A percentile compares a stretch with the other conserved stretches of the same genome.
Evolutionary conservation across 192 early-diverging fungal species (phyloP).

Genomic region (Linnemannia zychae): DNA sequence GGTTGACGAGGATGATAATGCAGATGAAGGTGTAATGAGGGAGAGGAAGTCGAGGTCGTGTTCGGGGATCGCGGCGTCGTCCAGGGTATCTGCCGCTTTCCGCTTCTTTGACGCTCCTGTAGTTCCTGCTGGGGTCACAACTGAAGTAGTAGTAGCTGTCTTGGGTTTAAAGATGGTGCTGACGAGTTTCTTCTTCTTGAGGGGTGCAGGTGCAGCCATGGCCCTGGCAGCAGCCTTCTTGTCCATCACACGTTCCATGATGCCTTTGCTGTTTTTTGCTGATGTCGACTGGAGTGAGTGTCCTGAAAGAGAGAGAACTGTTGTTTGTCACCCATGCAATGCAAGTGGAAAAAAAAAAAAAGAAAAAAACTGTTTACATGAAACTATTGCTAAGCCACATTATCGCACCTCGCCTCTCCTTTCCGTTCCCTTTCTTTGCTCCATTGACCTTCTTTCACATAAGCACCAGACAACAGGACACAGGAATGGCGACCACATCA

Average conservation of each 20-base stretch:
- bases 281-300: not conserved
- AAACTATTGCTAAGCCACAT: not conserved
- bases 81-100: constrained; percentile 7
- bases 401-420: not conserved
- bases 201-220: constrained; percentile 43
- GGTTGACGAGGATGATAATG: not conserved
- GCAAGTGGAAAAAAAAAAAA: constrained; percentile 8
- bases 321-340: not conserved
- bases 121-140: not conserved
- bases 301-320: not conserved
- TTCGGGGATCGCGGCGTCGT: constrained; percentile 7
- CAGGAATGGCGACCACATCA: constrained; percentile 7
- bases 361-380: constrained; percentile 10
- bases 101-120: constrained; percentile 29
- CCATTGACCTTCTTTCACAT: not conserved
- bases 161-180: constrained; percentile 35
- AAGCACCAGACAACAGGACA: not conserved
- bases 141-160: not conserved
- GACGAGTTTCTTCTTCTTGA: constrained; percentile 33
- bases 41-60: constrained; percentile 53
- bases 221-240: constrained; percentile 49
- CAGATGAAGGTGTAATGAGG: constrained; percentile 20
- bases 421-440: not conserved
- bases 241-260: constrained; percentile 36
- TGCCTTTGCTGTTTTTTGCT: not conserved